Evolutionary conservation across 73 alveolate genomes (phyloP).

Genomic region (Effrenium voratum): DNA sequence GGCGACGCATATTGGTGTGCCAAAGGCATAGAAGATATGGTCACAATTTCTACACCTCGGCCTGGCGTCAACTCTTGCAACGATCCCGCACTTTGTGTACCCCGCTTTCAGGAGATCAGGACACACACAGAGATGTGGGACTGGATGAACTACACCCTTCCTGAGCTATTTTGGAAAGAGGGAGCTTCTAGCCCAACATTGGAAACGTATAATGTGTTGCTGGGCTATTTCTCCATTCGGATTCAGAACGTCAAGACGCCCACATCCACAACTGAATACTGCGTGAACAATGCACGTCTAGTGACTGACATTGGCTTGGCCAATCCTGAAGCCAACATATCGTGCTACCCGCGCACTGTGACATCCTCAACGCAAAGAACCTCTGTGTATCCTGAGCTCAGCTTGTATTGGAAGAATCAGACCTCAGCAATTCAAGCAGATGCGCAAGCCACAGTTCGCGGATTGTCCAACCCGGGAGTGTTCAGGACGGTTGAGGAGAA

Average conservation of each 20-base stretch:
- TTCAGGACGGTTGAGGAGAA: constrained; percentile 26
- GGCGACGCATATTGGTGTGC: constrained; percentile 93
- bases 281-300: constrained; percentile 49
- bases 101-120: constrained; percentile 57
- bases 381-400: not conserved
- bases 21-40: constrained; percentile 63
- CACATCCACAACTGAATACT: constrained; percentile 22
- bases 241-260: constrained; percentile 61
- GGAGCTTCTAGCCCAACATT: constrained; percentile 3
- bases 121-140: constrained; percentile 39
- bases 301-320: not conserved
- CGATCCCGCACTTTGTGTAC: constrained; percentile 38
- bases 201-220: constrained; percentile 42
- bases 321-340: not conserved
- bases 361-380: constrained; percentile 13
- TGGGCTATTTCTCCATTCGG: constrained; percentile 61
- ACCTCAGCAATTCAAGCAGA: not conserved
- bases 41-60: constrained; percentile 31
- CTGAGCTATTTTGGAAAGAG: constrained; percentile 23
- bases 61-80: constrained; percentile 3
- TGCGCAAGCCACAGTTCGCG: constrained; percentile 17
- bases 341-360: constrained; percentile 42
- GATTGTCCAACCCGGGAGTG: constrained; percentile 30
- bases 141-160: constrained; percentile 71
- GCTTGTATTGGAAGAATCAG: constrained; percentile 44